A percentile compares a stretch with the other conserved stretches of the same genome.
Conservation (phyloP, 1,139 yeast species). For the Hyphopichia khmerensis region DNA sequence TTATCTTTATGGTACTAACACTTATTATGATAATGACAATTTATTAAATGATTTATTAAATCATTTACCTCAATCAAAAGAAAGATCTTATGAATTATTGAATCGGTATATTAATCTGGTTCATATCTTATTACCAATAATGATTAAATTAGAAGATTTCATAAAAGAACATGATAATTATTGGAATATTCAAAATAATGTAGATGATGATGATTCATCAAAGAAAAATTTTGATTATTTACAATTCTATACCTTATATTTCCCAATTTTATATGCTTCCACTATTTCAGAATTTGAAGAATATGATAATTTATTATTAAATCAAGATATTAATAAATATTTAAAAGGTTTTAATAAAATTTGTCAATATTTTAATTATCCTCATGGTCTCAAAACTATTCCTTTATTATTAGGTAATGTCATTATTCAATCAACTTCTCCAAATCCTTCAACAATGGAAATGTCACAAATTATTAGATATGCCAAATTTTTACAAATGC, state of each 20-base stretch:
- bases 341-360: conserved; percentile 47
- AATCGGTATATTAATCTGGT: conserved; percentile 51
- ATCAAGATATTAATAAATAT: conserved; percentile 50
- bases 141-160: conserved; percentile 45
- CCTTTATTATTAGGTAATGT: conserved; percentile 51
- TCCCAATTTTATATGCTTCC: conserved; percentile 54
- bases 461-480: conserved; percentile 51
- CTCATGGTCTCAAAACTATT: conserved; percentile 49
- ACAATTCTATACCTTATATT: conserved; percentile 48
- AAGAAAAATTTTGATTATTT: conserved; percentile 27
- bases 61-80: conserved; percentile 36
- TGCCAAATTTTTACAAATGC: conserved; percentile 55
- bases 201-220: conserved; percentile 6
- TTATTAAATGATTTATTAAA: conserved; percentile 34
- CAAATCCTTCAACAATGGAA: conserved; percentile 55
- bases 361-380: conserved; percentile 51
- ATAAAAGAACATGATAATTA: conserved; percentile 46
- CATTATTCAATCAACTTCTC: conserved; percentile 53
- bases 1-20: conserved; percentile 44
- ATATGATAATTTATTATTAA: conserved; percentile 44
- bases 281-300: conserved; percentile 57
- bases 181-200: conserved; percentile 32
- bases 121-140: conserved; percentile 52
- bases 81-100: conserved; percentile 50
- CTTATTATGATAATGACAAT: conserved; percentile 38